Conservation (phyloP, 306 rosid genomes). For the Rosa persica region DNA sequence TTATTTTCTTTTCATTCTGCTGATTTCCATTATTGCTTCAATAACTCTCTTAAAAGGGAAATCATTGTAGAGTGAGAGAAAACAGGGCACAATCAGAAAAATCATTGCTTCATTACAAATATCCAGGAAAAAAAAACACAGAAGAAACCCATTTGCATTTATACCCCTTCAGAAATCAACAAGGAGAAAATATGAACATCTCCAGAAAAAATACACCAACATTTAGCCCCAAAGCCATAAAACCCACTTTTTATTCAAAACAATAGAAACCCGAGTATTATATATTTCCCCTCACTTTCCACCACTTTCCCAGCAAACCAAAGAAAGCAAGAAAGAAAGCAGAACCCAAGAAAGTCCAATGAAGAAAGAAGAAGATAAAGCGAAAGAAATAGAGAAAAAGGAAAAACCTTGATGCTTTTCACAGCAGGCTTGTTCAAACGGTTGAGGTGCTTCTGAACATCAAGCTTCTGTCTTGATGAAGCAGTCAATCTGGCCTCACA, state of each 20-base stretch:
- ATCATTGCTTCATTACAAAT: neutral
- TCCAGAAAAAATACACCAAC: neutral
- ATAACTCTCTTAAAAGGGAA: conserved; percentile 22
- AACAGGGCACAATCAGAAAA: neutral
- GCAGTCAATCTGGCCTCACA: conserved; percentile 61
- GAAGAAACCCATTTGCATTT: conserved; percentile 9
- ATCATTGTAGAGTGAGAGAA: conserved; percentile 19
- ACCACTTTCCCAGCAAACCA: conserved; percentile 23
- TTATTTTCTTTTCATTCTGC: neutral
- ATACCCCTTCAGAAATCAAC: conserved; percentile 13
- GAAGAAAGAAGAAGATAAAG: conserved; percentile 8
- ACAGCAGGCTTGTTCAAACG: conserved; percentile 85
- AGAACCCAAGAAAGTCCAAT: conserved; percentile 16
- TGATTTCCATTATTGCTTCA: conserved; percentile 19
- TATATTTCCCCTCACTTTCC: neutral
- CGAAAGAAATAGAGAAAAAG: conserved; percentile 1
- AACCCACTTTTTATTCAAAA: neutral
- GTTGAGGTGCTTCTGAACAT: conserved; percentile 72
- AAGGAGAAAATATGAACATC: neutral
- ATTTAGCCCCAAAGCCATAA: neutral
- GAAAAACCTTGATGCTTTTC: conserved; percentile 71
- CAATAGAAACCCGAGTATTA: neutral
- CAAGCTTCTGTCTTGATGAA: conserved; percentile 68
- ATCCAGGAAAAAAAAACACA: neutral
- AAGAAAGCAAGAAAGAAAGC: neutral